phyloP scores from a whole-genome alignment of 345 rosid species.

The Eucalyptus curtisii region DNA sequence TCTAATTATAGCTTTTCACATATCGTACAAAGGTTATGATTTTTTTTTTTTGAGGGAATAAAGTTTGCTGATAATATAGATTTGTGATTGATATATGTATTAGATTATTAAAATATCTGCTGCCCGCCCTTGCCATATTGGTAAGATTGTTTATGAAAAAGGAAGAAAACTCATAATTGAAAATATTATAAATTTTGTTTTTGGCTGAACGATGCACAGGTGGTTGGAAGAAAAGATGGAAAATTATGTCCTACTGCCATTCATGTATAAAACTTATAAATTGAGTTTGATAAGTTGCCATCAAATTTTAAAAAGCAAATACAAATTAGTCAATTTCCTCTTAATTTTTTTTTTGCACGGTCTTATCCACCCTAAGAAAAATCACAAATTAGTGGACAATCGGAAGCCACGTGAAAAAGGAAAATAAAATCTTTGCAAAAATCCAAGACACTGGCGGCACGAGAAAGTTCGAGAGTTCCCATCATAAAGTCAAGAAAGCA shows the following conservation, averaged over 20 bases:
- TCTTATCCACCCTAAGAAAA: background rate
- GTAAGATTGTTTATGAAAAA: background rate
- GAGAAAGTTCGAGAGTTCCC: background rate
- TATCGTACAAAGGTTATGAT: background rate
- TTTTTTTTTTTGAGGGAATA: background rate
- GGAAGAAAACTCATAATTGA: background rate
- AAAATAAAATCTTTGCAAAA: background rate
- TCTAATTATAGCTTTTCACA: background rate
- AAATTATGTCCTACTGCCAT: background rate
- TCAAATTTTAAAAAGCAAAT: background rate
- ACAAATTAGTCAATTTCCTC: background rate
- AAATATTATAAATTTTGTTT: background rate
- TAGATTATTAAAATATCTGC: background rate
- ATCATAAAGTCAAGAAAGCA: background rate
- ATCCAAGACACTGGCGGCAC: background rate
- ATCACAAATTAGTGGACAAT: background rate
- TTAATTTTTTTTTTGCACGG: background rate
- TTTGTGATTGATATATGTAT: background rate
- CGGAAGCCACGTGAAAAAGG: background rate
- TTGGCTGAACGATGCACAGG: background rate
- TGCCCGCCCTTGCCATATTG: background rate
- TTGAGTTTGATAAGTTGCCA: background rate
- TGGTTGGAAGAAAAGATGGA: background rate
- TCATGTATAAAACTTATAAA: background rate
- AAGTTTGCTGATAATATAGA: background rate